Percentiles rank a stretch among this genome's conserved stretches.
Conservation (phyloP, 2,329 filamentous ascomycete species). For the Fusarium nygamai region DNA sequence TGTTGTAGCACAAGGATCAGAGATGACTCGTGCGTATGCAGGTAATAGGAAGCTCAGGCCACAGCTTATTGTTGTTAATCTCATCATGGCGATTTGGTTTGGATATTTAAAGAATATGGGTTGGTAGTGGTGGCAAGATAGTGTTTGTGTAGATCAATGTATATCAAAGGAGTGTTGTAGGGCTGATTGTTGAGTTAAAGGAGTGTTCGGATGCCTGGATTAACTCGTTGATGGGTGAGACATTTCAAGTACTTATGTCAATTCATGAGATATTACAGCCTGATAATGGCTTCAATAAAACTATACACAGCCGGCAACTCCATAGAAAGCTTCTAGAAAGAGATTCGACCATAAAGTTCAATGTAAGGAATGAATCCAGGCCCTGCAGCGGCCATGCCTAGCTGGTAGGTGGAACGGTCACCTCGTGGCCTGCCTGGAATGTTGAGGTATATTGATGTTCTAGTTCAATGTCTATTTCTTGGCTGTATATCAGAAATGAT, state of each 20-base stretch:
- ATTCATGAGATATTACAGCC: accelerated
- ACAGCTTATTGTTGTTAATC: not conserved
- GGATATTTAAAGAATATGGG: not conserved
- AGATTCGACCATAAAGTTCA: too few relatives aligned
- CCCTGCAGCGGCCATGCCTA: not conserved
- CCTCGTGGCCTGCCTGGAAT: not conserved
- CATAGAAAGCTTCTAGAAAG: not conserved
- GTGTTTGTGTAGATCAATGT: not conserved
- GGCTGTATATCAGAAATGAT: not conserved
- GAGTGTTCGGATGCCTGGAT: not conserved
- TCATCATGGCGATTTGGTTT: not conserved
- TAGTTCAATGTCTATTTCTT: not conserved
- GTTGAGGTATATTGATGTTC: accelerated
- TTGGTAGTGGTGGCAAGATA: not conserved
- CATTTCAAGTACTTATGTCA: not conserved
- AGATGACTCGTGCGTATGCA: not conserved
- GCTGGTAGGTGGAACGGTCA: not conserved
- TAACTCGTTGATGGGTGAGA: not conserved
- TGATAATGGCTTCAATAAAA: accelerated
- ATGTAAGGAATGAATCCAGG: not conserved
- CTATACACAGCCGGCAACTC: too few relatives aligned
- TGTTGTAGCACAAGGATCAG: not conserved
- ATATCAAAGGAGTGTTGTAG: not conserved
- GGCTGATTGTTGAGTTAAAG: not conserved
- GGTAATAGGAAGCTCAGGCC: not conserved